phyloP scores from a whole-genome alignment of 2,329 filamentous ascomycete species.

The Ceratocystis albifundus region DNA sequence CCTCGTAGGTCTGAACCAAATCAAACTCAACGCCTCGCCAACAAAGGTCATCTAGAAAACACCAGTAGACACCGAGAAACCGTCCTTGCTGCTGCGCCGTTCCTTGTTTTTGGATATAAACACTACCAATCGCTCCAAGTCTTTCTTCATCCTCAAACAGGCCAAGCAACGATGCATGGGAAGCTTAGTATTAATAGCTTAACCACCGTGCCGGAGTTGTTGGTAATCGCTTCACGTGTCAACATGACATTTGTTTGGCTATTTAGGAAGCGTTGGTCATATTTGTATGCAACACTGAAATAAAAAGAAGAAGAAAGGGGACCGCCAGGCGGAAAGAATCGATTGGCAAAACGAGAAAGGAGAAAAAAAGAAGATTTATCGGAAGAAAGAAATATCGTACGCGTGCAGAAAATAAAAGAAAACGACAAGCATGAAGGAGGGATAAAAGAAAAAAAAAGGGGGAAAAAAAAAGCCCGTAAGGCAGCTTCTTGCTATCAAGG shows the following conservation, averaged over 20 bases:
- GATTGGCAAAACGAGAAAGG: not conserved
- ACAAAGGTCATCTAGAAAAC: not conserved
- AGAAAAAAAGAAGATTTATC: constrained; percentile 9
- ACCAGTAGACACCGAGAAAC: constrained; percentile 7
- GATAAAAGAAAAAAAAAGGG: not conserved
- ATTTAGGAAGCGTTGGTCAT: not conserved
- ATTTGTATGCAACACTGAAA: not conserved
- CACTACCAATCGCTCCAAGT: not conserved
- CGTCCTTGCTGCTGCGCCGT: constrained; percentile 14
- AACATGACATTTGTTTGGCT: not conserved
- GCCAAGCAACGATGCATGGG: not conserved
- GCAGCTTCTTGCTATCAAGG: constrained; percentile 3
- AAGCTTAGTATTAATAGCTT: not conserved
- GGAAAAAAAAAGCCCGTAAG: constrained; percentile 4
- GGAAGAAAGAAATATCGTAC: constrained; percentile 12
- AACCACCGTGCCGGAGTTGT: not conserved
- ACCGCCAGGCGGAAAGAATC: not conserved
- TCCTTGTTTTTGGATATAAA: not conserved
- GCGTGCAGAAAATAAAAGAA: constrained; percentile 14
- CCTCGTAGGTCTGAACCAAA: too few relatives aligned
- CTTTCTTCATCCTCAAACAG: constrained; percentile 2
- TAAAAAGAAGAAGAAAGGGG: not conserved
- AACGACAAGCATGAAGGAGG: constrained; percentile 12
- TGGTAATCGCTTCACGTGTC: not conserved
- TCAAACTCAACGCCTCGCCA: too few relatives aligned